Evolutionary conservation across 352 stramenopile species (phyloP).

Genomic region (Globisporangium cederbergense): DNA sequence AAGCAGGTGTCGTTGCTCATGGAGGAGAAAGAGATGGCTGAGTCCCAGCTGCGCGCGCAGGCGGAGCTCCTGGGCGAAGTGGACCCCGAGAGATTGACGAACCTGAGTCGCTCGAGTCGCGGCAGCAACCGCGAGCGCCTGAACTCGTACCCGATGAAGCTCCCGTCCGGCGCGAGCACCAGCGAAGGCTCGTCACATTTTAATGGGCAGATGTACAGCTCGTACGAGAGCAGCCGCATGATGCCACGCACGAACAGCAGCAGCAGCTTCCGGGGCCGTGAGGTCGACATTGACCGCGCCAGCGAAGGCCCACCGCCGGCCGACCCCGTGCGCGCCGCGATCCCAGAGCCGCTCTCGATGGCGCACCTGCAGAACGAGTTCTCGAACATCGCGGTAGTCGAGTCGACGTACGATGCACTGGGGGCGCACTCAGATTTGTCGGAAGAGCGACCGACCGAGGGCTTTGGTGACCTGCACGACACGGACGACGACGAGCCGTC

Average conservation of each 20-base stretch:
- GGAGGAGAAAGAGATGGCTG: constrained; percentile 81
- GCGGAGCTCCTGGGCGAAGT: constrained; percentile 53
- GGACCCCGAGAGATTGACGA: constrained; percentile 43
- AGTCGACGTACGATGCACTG: constrained; percentile 44
- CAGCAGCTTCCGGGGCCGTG: constrained; percentile 36
- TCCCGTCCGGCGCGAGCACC: constrained; percentile 25
- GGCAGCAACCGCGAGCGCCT: constrained; percentile 40
- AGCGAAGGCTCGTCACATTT: constrained; percentile 20
- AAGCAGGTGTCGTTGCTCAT: constrained; percentile 81
- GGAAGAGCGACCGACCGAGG: constrained; percentile 29
- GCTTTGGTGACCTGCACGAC: constrained; percentile 35
- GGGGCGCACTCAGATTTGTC: constrained; percentile 35
- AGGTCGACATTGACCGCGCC: constrained; percentile 35
- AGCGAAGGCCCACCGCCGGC: constrained; percentile 3
- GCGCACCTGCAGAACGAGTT: constrained; percentile 40
- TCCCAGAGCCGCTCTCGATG: constrained; percentile 21
- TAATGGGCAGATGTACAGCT: constrained; percentile 36
- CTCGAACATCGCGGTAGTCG: constrained; percentile 42
- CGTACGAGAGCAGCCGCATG: constrained; percentile 23
- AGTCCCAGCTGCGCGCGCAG: constrained; percentile 69
- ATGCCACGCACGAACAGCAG: constrained; percentile 30
- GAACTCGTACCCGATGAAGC: constrained; percentile 60
- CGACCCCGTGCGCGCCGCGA: background rate
- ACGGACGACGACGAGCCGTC: constrained; percentile 47
- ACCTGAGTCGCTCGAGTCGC: constrained; percentile 19